Evolutionary conservation across 2,329 filamentous ascomycete genomes (phyloP), one percentile per base, ranked within the genome.

Genomic region (Ambrosiella xylebori): DNA sequence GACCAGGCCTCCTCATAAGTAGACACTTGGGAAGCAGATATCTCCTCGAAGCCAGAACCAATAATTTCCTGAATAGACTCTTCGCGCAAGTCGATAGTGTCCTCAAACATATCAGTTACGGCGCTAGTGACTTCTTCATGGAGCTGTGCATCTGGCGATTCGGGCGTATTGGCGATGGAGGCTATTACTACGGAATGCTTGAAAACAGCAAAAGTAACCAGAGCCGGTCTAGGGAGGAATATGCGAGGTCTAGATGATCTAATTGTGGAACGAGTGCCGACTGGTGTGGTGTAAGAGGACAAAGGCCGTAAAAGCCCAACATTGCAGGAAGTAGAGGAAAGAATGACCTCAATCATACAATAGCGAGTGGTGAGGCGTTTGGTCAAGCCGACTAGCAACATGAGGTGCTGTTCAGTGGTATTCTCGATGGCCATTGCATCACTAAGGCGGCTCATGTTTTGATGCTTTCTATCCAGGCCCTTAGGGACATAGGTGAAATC

Each of bases 131-230:
- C 59, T 57, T 86, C 83, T 58, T 79, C 73, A 62, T 86, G 78
- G 2, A 94, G 74, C 66, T 95, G 89, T 1, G 81, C 80, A 55
- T 89, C 85, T 7, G 88, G 86, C 1, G 82, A 84, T 49, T 87
- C 81, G 12, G 82, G 79, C 1, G 78, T 74, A 54, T 77, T 76
- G 2, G 78, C 76, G 53, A 95, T 77, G 0, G 89, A 95, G 7
- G 86, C 76, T 35, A 97, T 71, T 17, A 93, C 79, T 35, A 93
- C 76, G 3, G 88, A 86, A 62, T 84, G 80, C 59, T 85, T 84
- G 63, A 96, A 89, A 1, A 91, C 76, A 44, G 93, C 70, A 66
- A 90, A 95, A 6, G 88, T 89, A 27, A 90, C 86, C 45, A 93
- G 78, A 8, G 81, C 83, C 13, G 88, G 86, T 55, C 79, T 80